Evolutionary conservation across 192 early-diverging fungal species (phyloP).

Genomic region (Gamsiella multidivaricata): DNA sequence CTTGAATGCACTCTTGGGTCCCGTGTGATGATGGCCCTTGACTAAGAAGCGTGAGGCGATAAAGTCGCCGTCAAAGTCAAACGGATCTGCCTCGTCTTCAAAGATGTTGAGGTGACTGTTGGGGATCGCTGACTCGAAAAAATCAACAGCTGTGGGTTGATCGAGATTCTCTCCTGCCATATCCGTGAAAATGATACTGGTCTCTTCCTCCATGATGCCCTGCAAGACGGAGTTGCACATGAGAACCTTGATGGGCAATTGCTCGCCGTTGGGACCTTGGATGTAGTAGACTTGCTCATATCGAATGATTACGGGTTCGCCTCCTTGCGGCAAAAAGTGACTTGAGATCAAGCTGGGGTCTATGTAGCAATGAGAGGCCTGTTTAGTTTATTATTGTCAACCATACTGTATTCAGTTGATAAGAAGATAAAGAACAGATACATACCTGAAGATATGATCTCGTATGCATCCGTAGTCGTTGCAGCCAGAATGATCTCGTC

Average conservation of each 20-base stretch:
- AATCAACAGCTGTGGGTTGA: slow-evolving; percentile 6
- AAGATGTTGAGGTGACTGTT: slow-evolving; percentile 23
- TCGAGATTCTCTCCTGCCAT: slow-evolving; percentile 47
- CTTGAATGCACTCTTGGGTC: slow-evolving; percentile 41
- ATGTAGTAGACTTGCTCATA: slow-evolving; percentile 48
- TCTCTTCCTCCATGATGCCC: slow-evolving; percentile 64
- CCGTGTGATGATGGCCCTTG: slow-evolving; percentile 27
- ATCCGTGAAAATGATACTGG: slow-evolving; percentile 68
- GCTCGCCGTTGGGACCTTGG: slow-evolving; percentile 33
- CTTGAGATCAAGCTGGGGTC: slow-evolving; percentile 39
- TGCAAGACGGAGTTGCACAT: slow-evolving; percentile 76
- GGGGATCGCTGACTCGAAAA: slow-evolving; percentile 37
- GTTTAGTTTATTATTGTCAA: too few species aligned
- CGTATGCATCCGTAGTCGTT: slow-evolving; percentile 62
- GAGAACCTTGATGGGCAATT: slow-evolving; percentile 56
- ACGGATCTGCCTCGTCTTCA: slow-evolving; percentile 39
- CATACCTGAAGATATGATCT: slow-evolving; percentile 37
- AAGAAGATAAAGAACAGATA: neutral
- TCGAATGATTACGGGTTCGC: slow-evolving; percentile 54
- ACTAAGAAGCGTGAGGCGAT: slow-evolving; percentile 38
- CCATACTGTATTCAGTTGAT: neutral
- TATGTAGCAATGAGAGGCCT: slow-evolving; percentile 5
- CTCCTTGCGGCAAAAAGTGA: slow-evolving; percentile 31
- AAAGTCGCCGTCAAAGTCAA: slow-evolving; percentile 43
- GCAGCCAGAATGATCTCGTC: slow-evolving; percentile 74